Evolutionary conservation across 768 basidiomycete species (phyloP), one percentile per base, ranked within the genome.

Genomic region (Dentipellis fragilis): DNA sequence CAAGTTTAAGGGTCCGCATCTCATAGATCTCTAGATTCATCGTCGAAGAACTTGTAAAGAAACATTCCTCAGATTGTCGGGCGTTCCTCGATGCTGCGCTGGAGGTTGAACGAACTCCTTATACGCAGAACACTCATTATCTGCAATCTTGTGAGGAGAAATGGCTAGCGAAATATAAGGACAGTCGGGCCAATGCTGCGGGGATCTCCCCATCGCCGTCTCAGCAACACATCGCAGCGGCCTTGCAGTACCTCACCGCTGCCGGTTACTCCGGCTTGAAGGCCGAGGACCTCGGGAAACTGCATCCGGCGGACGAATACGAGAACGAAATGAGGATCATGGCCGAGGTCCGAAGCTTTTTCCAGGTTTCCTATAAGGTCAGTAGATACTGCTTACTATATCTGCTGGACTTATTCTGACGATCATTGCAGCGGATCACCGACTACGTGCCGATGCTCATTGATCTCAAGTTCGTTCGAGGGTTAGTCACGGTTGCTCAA

Each of bases 341-440:
- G 70, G 72, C 76, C 2, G 73, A 76, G 54, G 71, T 74, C 4
- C 63, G 70, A 8, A 75, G 75, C 14, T 77, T 77, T 59, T 77
- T 73, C 65, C 71, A 75, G 61, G 70, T 77, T 14, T 67, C 76
- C 0, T 77, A 73, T 63, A 77, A 77, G 67, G 77, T 72, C 35
- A 35, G 65, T 50, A 5, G 8, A 35, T 14, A 16, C n/a, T 45
- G 38, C 42, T 14, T 22, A 23, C 47, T 4, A 52, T 19, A 45
- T 23, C 14, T 17, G 6, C 49, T 39, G 49, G 52, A 42, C 19
- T 46, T 11, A 40, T 40, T 6, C 16, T 42, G 40, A 14, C 17
- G 40, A 42, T 1, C 12, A 21, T 36, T 42, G 1, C 29, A 78
- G 77, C 70, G 76, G 16, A 66, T 77, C 57, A 74, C 76, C 49